Evolutionary conservation across 352 stramenopile species (phyloP), one percentile per base, ranked within the genome.

Genomic region (Paralagenidium karlingii): DNA sequence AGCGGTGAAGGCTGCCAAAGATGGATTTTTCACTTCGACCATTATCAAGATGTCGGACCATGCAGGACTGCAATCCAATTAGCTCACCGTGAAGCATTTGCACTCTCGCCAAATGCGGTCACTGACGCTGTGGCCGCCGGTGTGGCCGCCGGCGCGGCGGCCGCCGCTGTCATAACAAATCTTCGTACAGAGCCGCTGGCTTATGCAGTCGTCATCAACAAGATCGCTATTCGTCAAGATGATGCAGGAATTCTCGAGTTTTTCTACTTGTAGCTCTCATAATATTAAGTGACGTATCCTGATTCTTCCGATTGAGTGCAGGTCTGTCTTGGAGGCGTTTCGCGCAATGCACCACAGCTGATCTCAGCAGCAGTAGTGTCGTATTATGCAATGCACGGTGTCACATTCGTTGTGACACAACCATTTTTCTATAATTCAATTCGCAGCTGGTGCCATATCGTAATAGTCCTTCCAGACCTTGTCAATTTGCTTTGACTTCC

Each of bases 11-110:
- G 34, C 30, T 49, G 43, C 43, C 34, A 49, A 33, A 6, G 43
- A 44, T 50, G 43, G 36, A 39, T 50, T 32, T 44, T 50, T 44
- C 43, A 50, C 43, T 50, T 50, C 19, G 43, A 50, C 34, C 34
- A 21, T 30, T 50, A 50, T 41, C 43, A 50, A 34, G 43, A 50
- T 26, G 31, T 50, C 9, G 43, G 22, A 39, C 43, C 26, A 43
- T 44, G 43, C 43, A 43, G 20, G 33, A 38, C 16, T 30, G 43
- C 34, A 44, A 32, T 50, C 43, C 6, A 31, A 34, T 24, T 26
- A 19, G 27, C 20, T 30, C 29, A 50, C 27, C 43, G 5, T 50
- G 34, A 43, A 39, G 43, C 43, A 44, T 50, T 50, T 50, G 43
- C 43, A 44, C 20, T 39, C 43, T 40, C 43, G 11, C 43, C 26